phyloP scores from a whole-genome alignment of 2,329 filamentous ascomycete species.

The Talaromyces atroroseus region DNA sequence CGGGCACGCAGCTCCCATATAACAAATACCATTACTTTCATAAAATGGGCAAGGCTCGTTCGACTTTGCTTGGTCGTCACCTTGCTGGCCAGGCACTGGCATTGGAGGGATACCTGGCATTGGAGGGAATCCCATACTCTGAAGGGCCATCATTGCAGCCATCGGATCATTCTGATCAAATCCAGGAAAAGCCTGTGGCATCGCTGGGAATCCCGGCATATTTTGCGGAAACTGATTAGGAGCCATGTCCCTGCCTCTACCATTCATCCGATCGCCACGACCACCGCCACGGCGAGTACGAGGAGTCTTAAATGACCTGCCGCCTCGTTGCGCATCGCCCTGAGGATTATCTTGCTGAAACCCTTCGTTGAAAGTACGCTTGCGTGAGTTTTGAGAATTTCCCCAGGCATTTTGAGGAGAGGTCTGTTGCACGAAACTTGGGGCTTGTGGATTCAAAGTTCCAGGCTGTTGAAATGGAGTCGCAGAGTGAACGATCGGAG shows the following conservation, averaged over 20 bases:
- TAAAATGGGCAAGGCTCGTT: constrained; percentile 51
- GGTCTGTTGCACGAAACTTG: constrained; percentile 18
- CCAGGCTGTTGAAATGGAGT: constrained; percentile 14
- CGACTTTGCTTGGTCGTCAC: constrained; percentile 27
- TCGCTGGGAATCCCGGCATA: constrained; percentile 30
- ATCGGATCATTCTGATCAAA: constrained; percentile 55
- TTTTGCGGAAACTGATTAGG: constrained; percentile 25
- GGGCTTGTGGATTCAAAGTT: constrained; percentile 14
- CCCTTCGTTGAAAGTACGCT: constrained; percentile 50
- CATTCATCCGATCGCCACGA: constrained; percentile 35
- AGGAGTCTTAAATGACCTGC: constrained; percentile 45
- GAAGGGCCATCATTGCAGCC: constrained; percentile 49
- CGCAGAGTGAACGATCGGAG: constrained; percentile 4
- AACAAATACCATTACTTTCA: constrained; percentile 55
- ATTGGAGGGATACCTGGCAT: constrained; percentile 44
- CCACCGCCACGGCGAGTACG: constrained; percentile 38
- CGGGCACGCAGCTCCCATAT: constrained; percentile 51
- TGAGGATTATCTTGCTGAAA: constrained; percentile 42
- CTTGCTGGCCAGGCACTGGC: constrained; percentile 29
- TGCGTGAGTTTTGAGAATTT: constrained; percentile 36
- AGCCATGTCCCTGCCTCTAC: constrained; percentile 19
- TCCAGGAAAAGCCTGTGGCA: constrained; percentile 44
- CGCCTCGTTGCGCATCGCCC: constrained; percentile 35
- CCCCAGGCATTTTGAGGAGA: constrained; percentile 20
- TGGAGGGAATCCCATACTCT: constrained; percentile 48